A percentile compares a stretch with the other conserved stretches of the same genome.
phyloP scores from a whole-genome alignment of 345 rosid species.

The Zanthoxylum bungeanum region DNA sequence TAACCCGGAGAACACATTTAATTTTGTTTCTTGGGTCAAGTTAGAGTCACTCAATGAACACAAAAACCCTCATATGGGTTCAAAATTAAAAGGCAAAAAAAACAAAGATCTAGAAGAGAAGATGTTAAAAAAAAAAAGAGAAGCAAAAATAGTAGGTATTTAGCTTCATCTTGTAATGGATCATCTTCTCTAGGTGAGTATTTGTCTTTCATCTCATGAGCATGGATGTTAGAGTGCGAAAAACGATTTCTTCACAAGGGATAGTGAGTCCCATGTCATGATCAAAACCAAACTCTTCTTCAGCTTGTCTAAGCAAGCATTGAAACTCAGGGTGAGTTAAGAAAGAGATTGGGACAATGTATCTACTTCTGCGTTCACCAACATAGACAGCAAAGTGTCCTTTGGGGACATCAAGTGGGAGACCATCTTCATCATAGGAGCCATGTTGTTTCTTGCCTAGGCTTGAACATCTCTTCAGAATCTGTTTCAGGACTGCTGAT shows the following conservation, averaged over 20 bases:
- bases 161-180: slow-evolving; percentile 46
- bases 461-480: slow-evolving; percentile 78
- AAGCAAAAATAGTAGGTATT: not conserved
- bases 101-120: slow-evolving; percentile 12
- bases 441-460: slow-evolving; percentile 57
- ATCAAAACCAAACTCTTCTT: slow-evolving; percentile 92
- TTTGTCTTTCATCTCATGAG: slow-evolving; percentile 58
- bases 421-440: slow-evolving; percentile 44
- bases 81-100: not conserved
- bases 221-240: slow-evolving; percentile 78
- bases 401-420: slow-evolving; percentile 86
- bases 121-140: slow-evolving; percentile 39
- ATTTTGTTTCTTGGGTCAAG: slow-evolving; percentile 22
- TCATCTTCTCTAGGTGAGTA: slow-evolving; percentile 48
- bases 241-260: slow-evolving; percentile 92
- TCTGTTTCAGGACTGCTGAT: slow-evolving; percentile 65
- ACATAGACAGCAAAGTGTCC: slow-evolving; percentile 95
- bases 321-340: slow-evolving; percentile 76
- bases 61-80: slow-evolving; percentile 41
- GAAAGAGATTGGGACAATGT: slow-evolving; percentile 85
- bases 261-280: slow-evolving; percentile 94
- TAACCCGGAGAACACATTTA: slow-evolving; percentile 26
- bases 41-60: slow-evolving; percentile 33
- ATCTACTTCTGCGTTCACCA: slow-evolving; percentile 71
- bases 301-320: slow-evolving; percentile 70